Percentiles rank a stretch among this genome's conserved stretches.
These are phyloP conservation scores for Aspergillus costaricaensis DNA, from an alignment of 2,329 filamentous ascomycete genomes.

Conservation along the genomic window DNA sequence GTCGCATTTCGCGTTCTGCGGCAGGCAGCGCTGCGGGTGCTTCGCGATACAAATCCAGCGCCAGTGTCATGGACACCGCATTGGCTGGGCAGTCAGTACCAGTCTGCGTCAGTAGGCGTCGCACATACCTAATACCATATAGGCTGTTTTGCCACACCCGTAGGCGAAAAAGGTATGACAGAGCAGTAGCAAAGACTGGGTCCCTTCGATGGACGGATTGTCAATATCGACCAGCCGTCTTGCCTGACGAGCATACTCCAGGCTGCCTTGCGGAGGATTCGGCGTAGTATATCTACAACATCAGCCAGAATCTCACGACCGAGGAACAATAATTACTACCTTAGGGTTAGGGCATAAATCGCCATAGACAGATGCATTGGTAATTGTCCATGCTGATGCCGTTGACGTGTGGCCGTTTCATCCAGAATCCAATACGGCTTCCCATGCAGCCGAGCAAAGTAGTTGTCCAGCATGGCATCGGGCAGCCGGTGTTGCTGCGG, in stretches of 20 bases:
- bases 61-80: constrained; percentile 79
- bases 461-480: constrained; percentile 71
- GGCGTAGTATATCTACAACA: constrained; percentile 69
- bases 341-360: constrained; percentile 57
- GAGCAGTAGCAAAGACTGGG: constrained; percentile 75
- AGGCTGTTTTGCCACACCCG: constrained; percentile 80
- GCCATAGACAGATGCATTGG: constrained; percentile 54
- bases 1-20: constrained; percentile 72
- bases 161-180: constrained; percentile 74
- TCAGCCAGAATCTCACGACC: constrained; percentile 17
- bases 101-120: neutral
- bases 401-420: constrained; percentile 71
- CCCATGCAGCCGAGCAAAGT: constrained; percentile 76
- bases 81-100: constrained; percentile 54
- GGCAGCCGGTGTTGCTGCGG: constrained; percentile 47
- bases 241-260: constrained; percentile 72
- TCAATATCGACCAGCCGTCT: constrained; percentile 73
- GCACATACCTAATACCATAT: constrained; percentile 74
- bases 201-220: constrained; percentile 74
- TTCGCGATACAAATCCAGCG: constrained; percentile 78
- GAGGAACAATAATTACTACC: constrained; percentile 17
- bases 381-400: constrained; percentile 68
- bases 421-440: constrained; percentile 83
- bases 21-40: constrained; percentile 64
- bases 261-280: constrained; percentile 67